These are phyloP conservation scores for Phaseolus lunatus DNA, from an alignment of 306 rosid species.

Conservation along the genomic window DNA sequence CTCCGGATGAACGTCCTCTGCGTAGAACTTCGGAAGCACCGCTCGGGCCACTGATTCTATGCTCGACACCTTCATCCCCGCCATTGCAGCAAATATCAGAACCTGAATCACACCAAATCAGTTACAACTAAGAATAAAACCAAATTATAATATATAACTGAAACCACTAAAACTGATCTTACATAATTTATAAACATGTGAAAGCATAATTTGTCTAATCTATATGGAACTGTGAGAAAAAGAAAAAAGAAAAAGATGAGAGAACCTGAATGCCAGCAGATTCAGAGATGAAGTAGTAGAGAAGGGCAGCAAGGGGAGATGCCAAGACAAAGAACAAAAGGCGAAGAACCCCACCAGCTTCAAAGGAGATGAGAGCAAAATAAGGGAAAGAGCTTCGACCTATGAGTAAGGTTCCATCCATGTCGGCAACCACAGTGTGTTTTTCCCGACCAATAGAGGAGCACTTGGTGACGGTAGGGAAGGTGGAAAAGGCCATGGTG, in stretches of 20 bases:
- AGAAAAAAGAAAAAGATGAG: background rate
- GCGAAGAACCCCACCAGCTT: constrained; percentile 73
- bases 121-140: no score
- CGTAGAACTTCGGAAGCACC: constrained; percentile 79
- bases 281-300: constrained; percentile 78
- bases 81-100: constrained; percentile 66
- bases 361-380: constrained; percentile 80
- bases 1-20: constrained; percentile 64
- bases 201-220: no score
- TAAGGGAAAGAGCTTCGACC: constrained; percentile 89
- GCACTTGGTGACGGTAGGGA: constrained; percentile 69
- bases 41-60: constrained; percentile 82
- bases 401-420: constrained; percentile 85
- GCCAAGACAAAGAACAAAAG: constrained; percentile 67
- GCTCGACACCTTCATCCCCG: constrained; percentile 59
- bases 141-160: no score
- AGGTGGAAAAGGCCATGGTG: constrained; percentile 37
- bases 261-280: constrained; percentile 77
- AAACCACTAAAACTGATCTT: no score
- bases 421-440: constrained; percentile 79
- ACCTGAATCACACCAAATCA: no score
- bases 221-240: no score
- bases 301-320: constrained; percentile 71
- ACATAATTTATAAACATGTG: no score
- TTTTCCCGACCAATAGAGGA: constrained; percentile 66